Evolutionary conservation across 305 asterid genomes (phyloP).

Genomic region (Plantago coronopus): DNA sequence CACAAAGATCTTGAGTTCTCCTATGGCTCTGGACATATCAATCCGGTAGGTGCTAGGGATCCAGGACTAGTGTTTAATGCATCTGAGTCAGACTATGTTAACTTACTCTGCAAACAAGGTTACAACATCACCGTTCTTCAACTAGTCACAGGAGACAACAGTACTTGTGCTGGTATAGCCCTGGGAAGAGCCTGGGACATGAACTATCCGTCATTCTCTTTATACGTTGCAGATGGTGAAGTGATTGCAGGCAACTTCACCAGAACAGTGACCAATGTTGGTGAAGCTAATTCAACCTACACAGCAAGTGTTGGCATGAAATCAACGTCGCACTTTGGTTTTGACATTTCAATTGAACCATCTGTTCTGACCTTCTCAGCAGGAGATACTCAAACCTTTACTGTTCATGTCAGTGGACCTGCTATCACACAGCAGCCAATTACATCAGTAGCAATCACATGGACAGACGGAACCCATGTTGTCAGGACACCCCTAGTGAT

Average conservation of each 20-base stretch:
- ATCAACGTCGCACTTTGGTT: not conserved
- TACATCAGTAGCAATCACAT: conserved; percentile 30
- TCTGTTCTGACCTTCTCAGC: conserved; percentile 34
- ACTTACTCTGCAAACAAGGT: conserved; percentile 56
- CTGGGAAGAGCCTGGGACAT: conserved; percentile 50
- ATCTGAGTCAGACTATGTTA: conserved; percentile 40
- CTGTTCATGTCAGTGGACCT: conserved; percentile 42
- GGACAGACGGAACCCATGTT: conserved; percentile 35
- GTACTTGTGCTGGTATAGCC: conserved; percentile 29
- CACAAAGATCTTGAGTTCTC: conserved; percentile 44
- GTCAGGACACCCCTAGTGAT: conserved; percentile 53
- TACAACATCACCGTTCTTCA: conserved; percentile 36
- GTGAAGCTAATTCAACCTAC: conserved; percentile 45
- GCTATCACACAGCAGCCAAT: conserved; percentile 47
- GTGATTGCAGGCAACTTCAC: conserved; percentile 35
- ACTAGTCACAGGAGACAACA: conserved; percentile 46
- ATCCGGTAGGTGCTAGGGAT: conserved; percentile 41
- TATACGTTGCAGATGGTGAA: conserved; percentile 39
- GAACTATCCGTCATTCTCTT: conserved; percentile 57
- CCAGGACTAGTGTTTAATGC: conserved; percentile 56
- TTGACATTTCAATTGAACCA: conserved; percentile 33
- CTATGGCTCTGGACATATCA: conserved; percentile 54
- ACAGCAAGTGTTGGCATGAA: conserved; percentile 20
- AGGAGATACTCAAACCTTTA: conserved; percentile 42
- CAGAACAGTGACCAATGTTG: conserved; percentile 50